Evolutionary conservation across 805 yeast species (phyloP).

Genomic region (Yarrowia deformans): DNA sequence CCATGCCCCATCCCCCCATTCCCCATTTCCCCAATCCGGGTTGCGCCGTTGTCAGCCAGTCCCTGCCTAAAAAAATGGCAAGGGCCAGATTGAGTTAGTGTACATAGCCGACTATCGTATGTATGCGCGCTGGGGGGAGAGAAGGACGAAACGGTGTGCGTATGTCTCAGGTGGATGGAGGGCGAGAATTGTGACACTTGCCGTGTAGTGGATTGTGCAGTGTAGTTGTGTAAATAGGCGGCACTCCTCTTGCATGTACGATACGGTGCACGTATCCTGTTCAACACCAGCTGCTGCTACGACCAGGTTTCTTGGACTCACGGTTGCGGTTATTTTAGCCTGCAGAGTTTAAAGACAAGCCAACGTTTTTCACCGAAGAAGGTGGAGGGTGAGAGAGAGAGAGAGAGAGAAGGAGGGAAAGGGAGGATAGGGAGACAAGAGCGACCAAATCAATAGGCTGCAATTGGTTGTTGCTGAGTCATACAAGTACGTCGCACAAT

Average conservation of each 20-base stretch:
- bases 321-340: slow-evolving; percentile 17
- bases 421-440: too few species aligned
- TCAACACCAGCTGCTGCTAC: too few species aligned
- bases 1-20: slow-evolving; percentile 10
- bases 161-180: not conserved
- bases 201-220: not conserved
- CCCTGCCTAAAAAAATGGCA: slow-evolving; percentile 11
- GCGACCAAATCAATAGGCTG: too few species aligned
- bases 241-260: too few species aligned
- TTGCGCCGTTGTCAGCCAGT: slow-evolving; percentile 31
- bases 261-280: too few species aligned
- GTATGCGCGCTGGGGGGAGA: slow-evolving; percentile 14
- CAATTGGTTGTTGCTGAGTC: too few species aligned
- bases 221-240: not conserved
- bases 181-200: too few species aligned
- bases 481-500: too few species aligned
- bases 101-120: slow-evolving; percentile 26
- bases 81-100: slow-evolving; percentile 15
- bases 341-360: slow-evolving; percentile 25
- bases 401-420: not conserved
- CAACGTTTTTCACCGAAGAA: slow-evolving; percentile 18
- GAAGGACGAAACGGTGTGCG: not conserved
- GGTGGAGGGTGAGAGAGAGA: not conserved
- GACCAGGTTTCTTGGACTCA: not conserved
- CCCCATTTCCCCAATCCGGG: not conserved